These are phyloP conservation scores for Kodamaea ohmeri DNA, from an alignment of 1,139 yeast species.

Conservation along the genomic window DNA sequence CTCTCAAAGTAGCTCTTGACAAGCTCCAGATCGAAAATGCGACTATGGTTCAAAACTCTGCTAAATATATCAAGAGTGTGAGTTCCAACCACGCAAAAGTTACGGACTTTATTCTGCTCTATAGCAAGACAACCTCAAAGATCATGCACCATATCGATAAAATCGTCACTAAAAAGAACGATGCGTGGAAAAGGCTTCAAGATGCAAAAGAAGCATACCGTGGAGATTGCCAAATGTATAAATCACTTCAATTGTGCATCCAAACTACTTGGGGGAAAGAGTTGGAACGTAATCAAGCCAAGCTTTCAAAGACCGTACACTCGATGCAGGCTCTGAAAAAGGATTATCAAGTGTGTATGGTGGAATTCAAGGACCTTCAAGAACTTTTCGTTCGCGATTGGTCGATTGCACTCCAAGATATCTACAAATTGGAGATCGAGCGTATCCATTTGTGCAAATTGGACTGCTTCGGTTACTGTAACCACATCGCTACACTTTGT, in stretches of 20 bases:
- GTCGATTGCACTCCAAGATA: constrained; percentile 63
- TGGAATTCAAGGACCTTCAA: constrained; percentile 61
- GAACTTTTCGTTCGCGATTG: constrained; percentile 79
- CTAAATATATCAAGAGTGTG: constrained; percentile 35
- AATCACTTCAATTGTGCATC: constrained; percentile 58
- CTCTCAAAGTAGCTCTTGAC: constrained; percentile 59
- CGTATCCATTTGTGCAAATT: constrained; percentile 73
- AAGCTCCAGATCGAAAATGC: constrained; percentile 52
- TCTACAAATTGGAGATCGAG: constrained; percentile 76
- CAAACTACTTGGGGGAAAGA: constrained; percentile 80
- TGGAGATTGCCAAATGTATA: constrained; percentile 56
- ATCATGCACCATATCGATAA: constrained; percentile 39
- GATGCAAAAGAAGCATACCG: constrained; percentile 56
- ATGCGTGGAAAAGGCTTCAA: constrained; percentile 32
- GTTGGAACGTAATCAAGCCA: constrained; percentile 61
- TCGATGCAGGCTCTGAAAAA: constrained; percentile 48
- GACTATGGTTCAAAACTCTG: constrained; percentile 32
- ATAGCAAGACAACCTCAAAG: constrained; percentile 31
- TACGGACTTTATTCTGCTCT: constrained; percentile 29
- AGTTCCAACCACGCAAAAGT: constrained; percentile 35
- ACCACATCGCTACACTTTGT: constrained; percentile 71
- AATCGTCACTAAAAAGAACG: constrained; percentile 27
- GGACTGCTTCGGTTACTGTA: constrained; percentile 81
- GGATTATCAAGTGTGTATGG: constrained; percentile 59
- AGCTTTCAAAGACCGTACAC: constrained; percentile 54